These are phyloP conservation scores for Exutisphaerella laricina DNA, from an alignment of 2,329 filamentous ascomycete genomes.

Conservation along the genomic window DNA sequence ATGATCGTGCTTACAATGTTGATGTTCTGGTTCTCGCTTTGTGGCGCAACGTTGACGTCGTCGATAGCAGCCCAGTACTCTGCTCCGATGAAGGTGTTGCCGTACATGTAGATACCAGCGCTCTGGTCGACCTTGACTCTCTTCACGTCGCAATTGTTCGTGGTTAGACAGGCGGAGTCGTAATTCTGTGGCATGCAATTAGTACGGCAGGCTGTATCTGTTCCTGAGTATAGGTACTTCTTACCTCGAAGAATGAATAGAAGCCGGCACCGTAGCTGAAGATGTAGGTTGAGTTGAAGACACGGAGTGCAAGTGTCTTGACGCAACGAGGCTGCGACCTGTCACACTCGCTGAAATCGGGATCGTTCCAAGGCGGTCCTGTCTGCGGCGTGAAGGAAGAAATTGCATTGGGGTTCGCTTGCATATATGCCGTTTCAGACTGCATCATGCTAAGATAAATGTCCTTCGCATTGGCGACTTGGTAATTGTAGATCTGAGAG, in stretches of 20 bases:
- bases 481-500: slow-evolving; percentile 68
- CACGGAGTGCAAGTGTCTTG: slow-evolving; percentile 71
- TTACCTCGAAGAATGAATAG: slow-evolving; percentile 53
- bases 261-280: slow-evolving; percentile 51
- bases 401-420: slow-evolving; percentile 70
- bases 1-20: no score
- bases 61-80: no score
- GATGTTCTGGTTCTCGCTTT: no score
- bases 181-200: slow-evolving; percentile 56
- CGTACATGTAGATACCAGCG: slow-evolving; percentile 42
- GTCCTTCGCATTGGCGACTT: slow-evolving; percentile 69
- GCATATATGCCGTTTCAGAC: slow-evolving; percentile 81
- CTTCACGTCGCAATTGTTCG: slow-evolving; percentile 46
- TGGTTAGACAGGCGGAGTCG: slow-evolving; percentile 42
- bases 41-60: no score
- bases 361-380: slow-evolving; percentile 52
- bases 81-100: slow-evolving; percentile 41
- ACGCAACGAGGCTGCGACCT: slow-evolving; percentile 53
- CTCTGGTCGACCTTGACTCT: slow-evolving; percentile 40
- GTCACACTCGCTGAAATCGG: slow-evolving; percentile 60
- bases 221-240: no score
- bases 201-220: slow-evolving; percentile 61
- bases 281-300: slow-evolving; percentile 54
- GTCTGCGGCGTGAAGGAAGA: slow-evolving; percentile 58
- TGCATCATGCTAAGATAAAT: slow-evolving; percentile 81